Conservation (phyloP, 139 green algal genomes). For the Spirogloea muscicola region DNA sequence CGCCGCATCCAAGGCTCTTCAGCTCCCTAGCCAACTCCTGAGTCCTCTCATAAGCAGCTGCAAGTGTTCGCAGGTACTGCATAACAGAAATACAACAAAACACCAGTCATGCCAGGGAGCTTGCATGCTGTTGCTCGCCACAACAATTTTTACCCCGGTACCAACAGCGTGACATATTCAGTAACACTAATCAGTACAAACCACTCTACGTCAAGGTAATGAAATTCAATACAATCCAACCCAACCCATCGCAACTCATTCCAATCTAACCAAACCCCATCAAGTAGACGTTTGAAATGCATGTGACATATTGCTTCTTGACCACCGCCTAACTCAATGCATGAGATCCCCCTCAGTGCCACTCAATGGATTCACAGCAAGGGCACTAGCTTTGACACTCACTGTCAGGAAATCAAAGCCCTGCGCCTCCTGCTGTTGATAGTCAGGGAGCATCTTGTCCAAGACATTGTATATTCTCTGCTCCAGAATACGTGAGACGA, state of each 20-base stretch:
- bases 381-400: not conserved
- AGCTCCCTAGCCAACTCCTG: slow-evolving; percentile 19
- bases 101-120: not conserved
- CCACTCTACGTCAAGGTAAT: not conserved
- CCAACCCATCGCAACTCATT: not conserved
- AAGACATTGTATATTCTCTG: slow-evolving; percentile 4
- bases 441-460: slow-evolving; percentile 14
- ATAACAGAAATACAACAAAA: not conserved
- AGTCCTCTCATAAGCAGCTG: slow-evolving; percentile 33
- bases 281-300: not conserved
- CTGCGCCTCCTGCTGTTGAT: slow-evolving; percentile 8
- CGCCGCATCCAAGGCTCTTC: slow-evolving; percentile 24
- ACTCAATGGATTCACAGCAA: not conserved
- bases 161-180: too few relatives aligned
- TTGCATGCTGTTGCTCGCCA: not conserved
- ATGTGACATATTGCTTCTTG: not conserved
- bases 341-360: not conserved
- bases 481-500: slow-evolving; percentile 14
- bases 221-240: not conserved
- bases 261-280: not conserved
- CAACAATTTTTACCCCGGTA: not conserved
- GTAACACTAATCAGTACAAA: too few relatives aligned
- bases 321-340: not conserved
- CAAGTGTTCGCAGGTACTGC: slow-evolving; percentile 41
- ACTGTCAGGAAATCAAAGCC: slow-evolving; percentile 15